Evolutionary conservation across 192 early-diverging fungal genomes (phyloP), one percentile per base, ranked within the genome.

Genomic region (Phycomyces blakesleeanus): DNA sequence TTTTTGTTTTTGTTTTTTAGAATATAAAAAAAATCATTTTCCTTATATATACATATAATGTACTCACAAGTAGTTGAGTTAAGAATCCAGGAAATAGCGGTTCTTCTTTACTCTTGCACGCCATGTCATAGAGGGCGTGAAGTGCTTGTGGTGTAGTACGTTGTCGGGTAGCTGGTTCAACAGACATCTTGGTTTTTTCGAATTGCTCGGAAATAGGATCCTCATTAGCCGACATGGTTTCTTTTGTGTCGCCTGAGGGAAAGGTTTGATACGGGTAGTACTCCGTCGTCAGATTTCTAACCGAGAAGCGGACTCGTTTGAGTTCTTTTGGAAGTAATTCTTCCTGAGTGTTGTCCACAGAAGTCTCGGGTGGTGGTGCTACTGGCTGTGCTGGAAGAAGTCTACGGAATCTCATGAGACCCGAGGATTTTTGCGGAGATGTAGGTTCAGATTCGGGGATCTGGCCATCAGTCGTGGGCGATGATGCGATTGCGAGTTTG

Each of bases 261-360:
- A 34, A 40, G 39, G 41, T 68, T n/a, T 44, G 60, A 52, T 57
- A 56, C n/a, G 67, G 67, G 41, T 27, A 61, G 12, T 80, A 78
- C 59, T 84, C 83, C 5, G 75, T 80, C 0, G 74, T 77, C 38
- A 84, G 68, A 41, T 81, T 68, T 27, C 62, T 67, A 3, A 80
- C 80, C 1, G 83, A 78, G 64, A 84, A 84, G 18, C 80, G 71
- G 2, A 84, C 83, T 47, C 80, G 63, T 58, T 84, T 84, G 34
- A 84, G 44, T 8, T 61, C 57, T 39, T 66, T 56, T 2, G 67
- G 59, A 1, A 39, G n/a, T 16, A 75, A 52, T 37, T 73, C 60
- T 25, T 62, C 58, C n/a, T 10, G 1, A 15, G 20, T 15, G 25
- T 39, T 42, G 5, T 47, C 44, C 11, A 14, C 12, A 12, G 44